phyloP scores from a whole-genome alignment of 1,139 yeast species.

The Suhomyces bribrorum region DNA sequence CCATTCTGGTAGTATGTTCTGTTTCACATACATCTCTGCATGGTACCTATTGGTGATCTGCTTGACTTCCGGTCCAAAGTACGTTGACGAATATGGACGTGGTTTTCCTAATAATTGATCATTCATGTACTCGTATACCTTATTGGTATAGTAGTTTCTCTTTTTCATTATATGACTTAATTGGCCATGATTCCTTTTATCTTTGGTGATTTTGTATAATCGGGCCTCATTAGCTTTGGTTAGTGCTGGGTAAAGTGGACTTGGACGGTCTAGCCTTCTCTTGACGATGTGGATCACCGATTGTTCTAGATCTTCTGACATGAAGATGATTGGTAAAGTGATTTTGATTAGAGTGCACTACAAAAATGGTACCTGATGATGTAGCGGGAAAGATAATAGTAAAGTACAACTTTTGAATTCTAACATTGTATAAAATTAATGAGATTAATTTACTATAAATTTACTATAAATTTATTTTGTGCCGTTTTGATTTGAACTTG shows the following conservation, averaged over 20 bases:
- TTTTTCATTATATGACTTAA: constrained; percentile 15
- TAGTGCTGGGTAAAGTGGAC: constrained; percentile 7
- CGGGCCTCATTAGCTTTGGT: constrained; percentile 10
- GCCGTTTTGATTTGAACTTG: too few species aligned
- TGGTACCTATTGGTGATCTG: constrained; percentile 24
- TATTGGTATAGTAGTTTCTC: constrained; percentile 17
- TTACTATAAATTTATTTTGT: too few species aligned
- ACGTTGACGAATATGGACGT: neutral
- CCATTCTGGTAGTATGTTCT: constrained; percentile 8
- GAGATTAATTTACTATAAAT: too few species aligned
- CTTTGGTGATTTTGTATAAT: constrained; percentile 5
- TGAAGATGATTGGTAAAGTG: neutral
- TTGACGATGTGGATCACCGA: constrained; percentile 15
- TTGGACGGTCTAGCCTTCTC: constrained; percentile 9
- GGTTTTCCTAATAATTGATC: constrained; percentile 5
- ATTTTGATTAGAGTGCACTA: too few species aligned
- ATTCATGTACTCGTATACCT: constrained; percentile 15
- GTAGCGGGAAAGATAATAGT: too few species aligned
- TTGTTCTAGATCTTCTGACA: constrained; percentile 13
- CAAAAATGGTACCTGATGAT: too few species aligned
- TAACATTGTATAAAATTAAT: too few species aligned
- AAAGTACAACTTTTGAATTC: too few species aligned
- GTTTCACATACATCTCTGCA: constrained; percentile 20
- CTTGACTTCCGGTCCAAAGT: constrained; percentile 16
- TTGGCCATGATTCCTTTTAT: constrained; percentile 12